Base-by-base conservation (phyloP, 192 early-diverging fungal genomes). In the Gaertneriomyces sp. region DNA sequence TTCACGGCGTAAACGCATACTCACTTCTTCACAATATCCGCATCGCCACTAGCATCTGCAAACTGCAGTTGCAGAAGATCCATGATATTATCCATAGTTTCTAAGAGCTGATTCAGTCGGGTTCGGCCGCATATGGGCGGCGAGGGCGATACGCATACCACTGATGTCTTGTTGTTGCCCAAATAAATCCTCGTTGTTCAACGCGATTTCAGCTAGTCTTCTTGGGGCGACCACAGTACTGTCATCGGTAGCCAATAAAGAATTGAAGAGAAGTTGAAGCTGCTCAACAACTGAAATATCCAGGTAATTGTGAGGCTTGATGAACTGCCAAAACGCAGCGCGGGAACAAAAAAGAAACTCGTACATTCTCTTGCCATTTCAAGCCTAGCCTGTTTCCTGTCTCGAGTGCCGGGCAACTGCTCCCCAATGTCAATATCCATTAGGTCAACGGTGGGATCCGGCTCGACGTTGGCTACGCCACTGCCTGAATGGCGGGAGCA, bases 151-250 rank as follows among this genome's bases (percentile, higher is more conserved):
- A 42, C 10, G 6, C 56, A 9, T 45, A 75, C 71, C 74, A 58
- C 63, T 53, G 14, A 79, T 72, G 43, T 79, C 77, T 53, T 79
- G 77, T 57, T 79, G 77, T 58, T 74, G 54, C 25, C 77, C 77
- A 57, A 76, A 65, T 7, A 47, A 38, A 40, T 46, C 25, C 12
- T 73, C 57, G 16, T 51, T 56, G 16, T 71, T 68, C 12, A 71
- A 51, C 1, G 54, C 63, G 41, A 79, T 68, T 49, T 76, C 70
- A 8, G 63, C 77, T 4, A 79, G 62, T 44, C 40, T 33, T 50
- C 47, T 55, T 12, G 42, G 38, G 11, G 73, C 73, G 12, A 44
- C 38, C 4, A 78, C 60, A 20, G 51, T 64, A 12, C 20, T 20
- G 17, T 42, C 9, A 43, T 69, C 53, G 16, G 70, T 63, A 20